Evolutionary conservation across 2,329 filamentous ascomycete species (phyloP).

Genomic region (Hymenoscyphus salicellus): DNA sequence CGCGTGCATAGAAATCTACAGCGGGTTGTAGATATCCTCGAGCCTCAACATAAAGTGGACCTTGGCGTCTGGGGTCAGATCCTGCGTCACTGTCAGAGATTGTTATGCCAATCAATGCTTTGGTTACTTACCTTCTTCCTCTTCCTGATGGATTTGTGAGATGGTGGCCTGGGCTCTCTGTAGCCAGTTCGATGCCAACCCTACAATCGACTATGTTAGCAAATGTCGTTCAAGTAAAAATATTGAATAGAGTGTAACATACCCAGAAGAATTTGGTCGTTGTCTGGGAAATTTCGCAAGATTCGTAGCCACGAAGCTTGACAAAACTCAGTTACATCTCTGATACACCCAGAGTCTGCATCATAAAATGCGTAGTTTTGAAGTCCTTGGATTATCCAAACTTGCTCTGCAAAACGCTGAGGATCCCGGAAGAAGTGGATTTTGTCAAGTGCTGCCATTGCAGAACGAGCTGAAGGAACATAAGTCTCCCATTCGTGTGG

Average conservation of each 20-base stretch:
- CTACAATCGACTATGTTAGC: constrained; percentile 31
- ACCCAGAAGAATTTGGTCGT: constrained; percentile 44
- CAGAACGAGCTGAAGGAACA: constrained; percentile 40
- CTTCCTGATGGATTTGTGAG: constrained; percentile 46
- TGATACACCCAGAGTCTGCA: constrained; percentile 44
- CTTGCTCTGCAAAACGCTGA: constrained; percentile 38
- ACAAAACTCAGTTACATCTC: constrained; percentile 49
- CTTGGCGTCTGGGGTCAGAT: constrained; percentile 35
- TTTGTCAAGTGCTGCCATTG: constrained; percentile 40
- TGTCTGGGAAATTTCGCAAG: constrained; percentile 43
- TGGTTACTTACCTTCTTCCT: constrained; percentile 36
- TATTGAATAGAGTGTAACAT: constrained; percentile 18
- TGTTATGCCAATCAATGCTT: constrained; percentile 9
- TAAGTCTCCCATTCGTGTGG: constrained; percentile 34
- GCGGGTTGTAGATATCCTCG: constrained; percentile 49
- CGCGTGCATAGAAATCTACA: constrained; percentile 48
- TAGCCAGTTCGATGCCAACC: constrained; percentile 50
- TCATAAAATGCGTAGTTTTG: constrained; percentile 51
- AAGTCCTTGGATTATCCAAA: constrained; percentile 43
- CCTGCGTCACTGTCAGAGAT: constrained; percentile 27
- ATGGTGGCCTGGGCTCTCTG: constrained; percentile 49
- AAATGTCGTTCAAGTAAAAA: not conserved
- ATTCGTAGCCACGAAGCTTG: constrained; percentile 46
- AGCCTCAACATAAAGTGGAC: constrained; percentile 49
- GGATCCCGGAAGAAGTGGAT: constrained; percentile 40